Base-by-base conservation (phyloP, 1,139 yeast species). In the Pneumocystis murina region DNA sequence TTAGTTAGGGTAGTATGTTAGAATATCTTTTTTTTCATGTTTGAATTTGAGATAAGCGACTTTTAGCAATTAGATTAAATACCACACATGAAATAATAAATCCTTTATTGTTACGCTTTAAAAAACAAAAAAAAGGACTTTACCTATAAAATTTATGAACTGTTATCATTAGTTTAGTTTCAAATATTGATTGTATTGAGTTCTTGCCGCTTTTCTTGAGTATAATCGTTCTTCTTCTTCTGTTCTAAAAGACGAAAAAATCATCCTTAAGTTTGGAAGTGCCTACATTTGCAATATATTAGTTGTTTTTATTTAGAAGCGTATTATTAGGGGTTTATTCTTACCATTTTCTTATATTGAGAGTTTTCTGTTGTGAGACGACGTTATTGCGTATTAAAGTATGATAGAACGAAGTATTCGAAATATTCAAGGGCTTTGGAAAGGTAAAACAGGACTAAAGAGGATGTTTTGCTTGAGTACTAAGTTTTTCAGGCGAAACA, bases 161-260 rank as follows among this genome's bases (percentile, higher is more conserved):
- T 62, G 17, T 14, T 30, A 8, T 28, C 17, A 7, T 20, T 48
- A 36, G 74, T 79, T 60, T 73, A 77, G 39, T 3, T 4, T 28
- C 0, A 12, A 28, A 24, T 12, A 8, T 10, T 10, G 2, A 24
- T 7, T 4, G 20, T 17, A 2, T 58, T 20, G 30, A 7, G 24
- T 7, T 24, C 30, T 40, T 20, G 20, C 80, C 0, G 95, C 95
- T 68, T 81, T 80, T 62, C 96, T 77, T 0, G 95, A 87, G 70
- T 84, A 85, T 64, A 79, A 76, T 64, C 92, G 75, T 72, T 88
- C 96, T 70, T 88, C 95, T 68, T 88, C 95, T 69, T 87, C 95
- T 1, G 94, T 84, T 36, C 96, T 75, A 70, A 87, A 87, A 3
- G 94, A 85, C 59, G 91, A 85, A 72, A 88, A 88, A 61, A 88